Evolutionary conservation across 345 rosid species (phyloP).

Genomic region (Salix dunnii): DNA sequence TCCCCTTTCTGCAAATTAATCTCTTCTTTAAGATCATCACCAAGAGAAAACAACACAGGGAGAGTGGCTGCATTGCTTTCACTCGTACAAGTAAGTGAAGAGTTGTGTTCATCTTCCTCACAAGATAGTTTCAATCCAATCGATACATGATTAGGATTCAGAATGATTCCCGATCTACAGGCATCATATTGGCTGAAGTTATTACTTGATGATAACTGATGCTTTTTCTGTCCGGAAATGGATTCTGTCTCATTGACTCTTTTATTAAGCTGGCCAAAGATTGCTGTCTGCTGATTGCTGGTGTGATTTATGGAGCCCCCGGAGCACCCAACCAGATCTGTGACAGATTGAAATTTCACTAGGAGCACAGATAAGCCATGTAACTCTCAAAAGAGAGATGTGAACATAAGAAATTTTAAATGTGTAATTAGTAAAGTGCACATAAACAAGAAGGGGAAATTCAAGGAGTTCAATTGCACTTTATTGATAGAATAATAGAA

Average conservation of each 20-base stretch:
- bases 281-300: slow-evolving; percentile 35
- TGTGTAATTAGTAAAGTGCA: background rate
- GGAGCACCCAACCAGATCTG: slow-evolving; percentile 44
- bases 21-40: slow-evolving; percentile 42
- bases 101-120: slow-evolving; percentile 70
- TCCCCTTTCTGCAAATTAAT: slow-evolving; percentile 62
- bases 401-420: background rate
- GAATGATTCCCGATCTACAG: slow-evolving; percentile 36
- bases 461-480: background rate
- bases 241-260: slow-evolving; percentile 50
- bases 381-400: background rate
- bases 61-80: slow-evolving; percentile 40
- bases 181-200: slow-evolving; percentile 41
- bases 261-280: slow-evolving; percentile 39
- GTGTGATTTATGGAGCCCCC: slow-evolving; percentile 42
- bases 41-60: slow-evolving; percentile 45
- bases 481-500: background rate
- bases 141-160: slow-evolving; percentile 58
- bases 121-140: slow-evolving; percentile 63
- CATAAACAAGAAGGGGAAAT: background rate
- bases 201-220: slow-evolving; percentile 36
- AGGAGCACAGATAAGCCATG: background rate
- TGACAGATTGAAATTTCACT: slow-evolving; percentile 14
- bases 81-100: slow-evolving; percentile 54
- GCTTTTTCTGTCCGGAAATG: slow-evolving; percentile 38